Evolutionary conservation across 768 basidiomycete species (phyloP).

Genomic region (Trametes punicea): DNA sequence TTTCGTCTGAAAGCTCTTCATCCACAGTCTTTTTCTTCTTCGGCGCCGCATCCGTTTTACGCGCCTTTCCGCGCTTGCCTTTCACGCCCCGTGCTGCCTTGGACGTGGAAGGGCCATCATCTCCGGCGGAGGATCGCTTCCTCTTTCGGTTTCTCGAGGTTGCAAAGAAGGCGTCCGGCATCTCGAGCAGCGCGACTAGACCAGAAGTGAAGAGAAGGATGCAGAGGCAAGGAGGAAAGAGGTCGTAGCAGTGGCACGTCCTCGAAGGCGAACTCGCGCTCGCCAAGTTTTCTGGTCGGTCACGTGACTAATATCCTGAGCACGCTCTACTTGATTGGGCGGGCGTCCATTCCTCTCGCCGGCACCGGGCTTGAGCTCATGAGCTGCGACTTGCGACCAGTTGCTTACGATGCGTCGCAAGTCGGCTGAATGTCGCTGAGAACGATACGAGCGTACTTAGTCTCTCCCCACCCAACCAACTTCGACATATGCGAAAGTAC

Average conservation of each 20-base stretch:
- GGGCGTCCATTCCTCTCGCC: no score
- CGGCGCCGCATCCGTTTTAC: slow-evolving; percentile 24
- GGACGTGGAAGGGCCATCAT: slow-evolving; percentile 32
- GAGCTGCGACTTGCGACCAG: no score
- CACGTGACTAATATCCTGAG: not conserved
- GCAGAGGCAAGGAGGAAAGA: not conserved
- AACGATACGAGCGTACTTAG: no score
- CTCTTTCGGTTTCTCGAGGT: slow-evolving; percentile 58
- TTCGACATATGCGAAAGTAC: no score
- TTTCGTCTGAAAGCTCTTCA: slow-evolving; percentile 70
- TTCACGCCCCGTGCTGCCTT: slow-evolving; percentile 21
- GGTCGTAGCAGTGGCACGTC: not conserved
- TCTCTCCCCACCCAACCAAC: no score
- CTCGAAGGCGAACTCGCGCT: not conserved
- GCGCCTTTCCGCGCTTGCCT: slow-evolving; percentile 24
- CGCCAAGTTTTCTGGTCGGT: slow-evolving; percentile 2
- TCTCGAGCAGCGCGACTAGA: slow-evolving; percentile 28
- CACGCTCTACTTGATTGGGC: not conserved
- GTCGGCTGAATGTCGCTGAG: no score
- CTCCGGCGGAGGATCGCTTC: slow-evolving; percentile 44
- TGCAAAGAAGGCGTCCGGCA: slow-evolving; percentile 86
- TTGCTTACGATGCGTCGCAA: no score
- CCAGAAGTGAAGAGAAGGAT: not conserved
- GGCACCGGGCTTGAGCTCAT: no score
- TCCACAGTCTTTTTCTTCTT: slow-evolving; percentile 31